Evolutionary conservation across 2,329 filamentous ascomycete genomes (phyloP).

Genomic region (Cladophialophora chaetospira): DNA sequence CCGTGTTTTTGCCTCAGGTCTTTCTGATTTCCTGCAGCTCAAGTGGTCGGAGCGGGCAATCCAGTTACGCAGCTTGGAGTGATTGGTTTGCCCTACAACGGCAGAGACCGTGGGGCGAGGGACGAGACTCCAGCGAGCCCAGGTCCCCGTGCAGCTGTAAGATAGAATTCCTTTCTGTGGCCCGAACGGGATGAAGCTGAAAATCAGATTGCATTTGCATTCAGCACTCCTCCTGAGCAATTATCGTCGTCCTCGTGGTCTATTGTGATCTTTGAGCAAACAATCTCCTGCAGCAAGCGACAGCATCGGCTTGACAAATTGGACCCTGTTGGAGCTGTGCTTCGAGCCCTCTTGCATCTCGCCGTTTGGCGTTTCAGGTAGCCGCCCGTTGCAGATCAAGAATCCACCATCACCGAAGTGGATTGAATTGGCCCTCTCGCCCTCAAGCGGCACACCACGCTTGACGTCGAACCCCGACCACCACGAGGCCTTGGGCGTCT

Average conservation of each 20-base stretch:
- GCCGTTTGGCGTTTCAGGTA: constrained; percentile 25
- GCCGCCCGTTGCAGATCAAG: constrained; percentile 30
- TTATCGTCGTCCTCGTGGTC: not conserved
- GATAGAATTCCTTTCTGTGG: not conserved
- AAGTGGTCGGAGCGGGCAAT: constrained; percentile 5
- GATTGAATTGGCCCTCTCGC: constrained; percentile 5
- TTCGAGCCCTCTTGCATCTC: constrained; percentile 3
- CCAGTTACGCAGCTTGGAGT: not conserved
- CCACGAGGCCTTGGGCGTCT: constrained; percentile 18
- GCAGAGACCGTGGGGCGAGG: not conserved
- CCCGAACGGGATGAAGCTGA: constrained; percentile 5
- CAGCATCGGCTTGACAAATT: not conserved
- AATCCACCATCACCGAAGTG: constrained; percentile 8
- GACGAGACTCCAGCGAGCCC: not conserved
- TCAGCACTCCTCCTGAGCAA: not conserved
- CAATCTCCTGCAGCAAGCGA: not conserved
- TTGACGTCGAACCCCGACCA: constrained; percentile 19
- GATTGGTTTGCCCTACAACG: constrained; percentile 1
- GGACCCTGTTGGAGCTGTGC: not conserved
- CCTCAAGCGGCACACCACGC: constrained; percentile 13
- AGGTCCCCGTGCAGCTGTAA: not conserved
- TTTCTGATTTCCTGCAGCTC: not conserved
- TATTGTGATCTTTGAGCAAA: not conserved
- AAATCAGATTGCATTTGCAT: not conserved
- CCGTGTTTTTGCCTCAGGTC: not conserved